Percentiles rank a stretch among this genome's conserved stretches.
Conservation (phyloP, 495 filamentous ascomycete species). For the Aspergillus coremiiformis region DNA sequence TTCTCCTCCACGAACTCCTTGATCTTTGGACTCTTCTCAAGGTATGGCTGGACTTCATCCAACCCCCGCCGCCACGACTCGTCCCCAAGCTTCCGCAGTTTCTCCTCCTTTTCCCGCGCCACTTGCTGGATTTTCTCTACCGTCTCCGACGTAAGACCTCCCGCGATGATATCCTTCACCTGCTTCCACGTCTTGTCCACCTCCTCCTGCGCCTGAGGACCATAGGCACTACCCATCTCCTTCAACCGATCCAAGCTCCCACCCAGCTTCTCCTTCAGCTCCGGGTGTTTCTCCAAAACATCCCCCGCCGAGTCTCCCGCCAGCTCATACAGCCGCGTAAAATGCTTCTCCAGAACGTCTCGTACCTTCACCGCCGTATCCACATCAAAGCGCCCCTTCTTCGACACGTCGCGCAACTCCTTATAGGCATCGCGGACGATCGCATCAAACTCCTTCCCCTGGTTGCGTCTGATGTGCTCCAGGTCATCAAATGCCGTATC, state of each 20-base stretch:
- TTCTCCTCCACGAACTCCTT: constrained; percentile 59
- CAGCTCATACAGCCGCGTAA: constrained; percentile 43
- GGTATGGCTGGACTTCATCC: constrained; percentile 52
- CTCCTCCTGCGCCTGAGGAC: constrained; percentile 62
- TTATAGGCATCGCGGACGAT: constrained; percentile 52
- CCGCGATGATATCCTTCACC: constrained; percentile 46
- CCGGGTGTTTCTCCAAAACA: constrained; percentile 57
- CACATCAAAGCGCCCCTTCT: constrained; percentile 40
- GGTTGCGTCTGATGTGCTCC: constrained; percentile 49
- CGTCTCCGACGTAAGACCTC: constrained; percentile 42
- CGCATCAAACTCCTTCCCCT: constrained; percentile 54
- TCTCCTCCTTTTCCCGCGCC: constrained; percentile 56
- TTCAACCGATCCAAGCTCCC: constrained; percentile 54
- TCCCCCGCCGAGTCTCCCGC: constrained; percentile 49
- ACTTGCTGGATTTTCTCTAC: constrained; percentile 48
- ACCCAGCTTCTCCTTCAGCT: constrained; percentile 61
- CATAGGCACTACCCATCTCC: constrained; percentile 54
- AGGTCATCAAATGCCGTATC: constrained; percentile 57
- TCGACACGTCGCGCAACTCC: constrained; percentile 45
- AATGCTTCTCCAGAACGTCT: constrained; percentile 46
- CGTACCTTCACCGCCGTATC: constrained; percentile 45
- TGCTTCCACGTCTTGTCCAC: constrained; percentile 58
- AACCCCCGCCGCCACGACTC: constrained; percentile 57
- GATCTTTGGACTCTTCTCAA: constrained; percentile 60
- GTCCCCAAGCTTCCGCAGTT: constrained; percentile 53